Conservation (phyloP, 2,329 filamentous ascomycete species). For the Raffaelea arxii region DNA sequence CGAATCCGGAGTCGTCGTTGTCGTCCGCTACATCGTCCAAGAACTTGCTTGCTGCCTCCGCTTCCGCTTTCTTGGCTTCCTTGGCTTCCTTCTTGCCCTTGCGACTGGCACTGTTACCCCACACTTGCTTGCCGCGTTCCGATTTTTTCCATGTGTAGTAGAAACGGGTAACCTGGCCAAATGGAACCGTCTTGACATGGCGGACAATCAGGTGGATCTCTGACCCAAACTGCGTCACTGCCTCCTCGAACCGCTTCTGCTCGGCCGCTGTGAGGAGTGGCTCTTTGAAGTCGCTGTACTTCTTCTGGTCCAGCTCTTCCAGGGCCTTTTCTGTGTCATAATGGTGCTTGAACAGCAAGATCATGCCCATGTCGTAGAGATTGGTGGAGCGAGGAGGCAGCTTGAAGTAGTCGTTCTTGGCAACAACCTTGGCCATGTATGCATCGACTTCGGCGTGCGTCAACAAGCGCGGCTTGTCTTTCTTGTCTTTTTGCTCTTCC, state of each 20-base stretch:
- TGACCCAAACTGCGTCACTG: conserved; percentile 79
- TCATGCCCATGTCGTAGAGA: conserved; percentile 72
- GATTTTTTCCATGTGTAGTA: conserved; percentile 99
- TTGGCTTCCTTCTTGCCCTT: conserved; percentile 85
- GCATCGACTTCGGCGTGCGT: conserved; percentile 55
- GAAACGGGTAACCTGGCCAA: conserved; percentile 76
- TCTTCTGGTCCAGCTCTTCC: conserved; percentile 55
- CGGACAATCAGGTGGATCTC: conserved; percentile 76
- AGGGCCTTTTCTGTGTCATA: conserved; percentile 66
- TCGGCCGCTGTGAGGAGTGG: conserved; percentile 71
- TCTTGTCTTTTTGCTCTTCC: not conserved
- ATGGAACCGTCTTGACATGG: conserved; percentile 73
- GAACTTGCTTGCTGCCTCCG: conserved; percentile 57
- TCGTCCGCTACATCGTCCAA: conserved; percentile 90
- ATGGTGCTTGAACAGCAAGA: conserved; percentile 59
- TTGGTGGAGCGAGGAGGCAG: conserved; percentile 73
- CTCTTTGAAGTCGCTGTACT: conserved; percentile 70
- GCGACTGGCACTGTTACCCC: conserved; percentile 78
- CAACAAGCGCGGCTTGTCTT: conserved; percentile 15
- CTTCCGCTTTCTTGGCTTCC: conserved; percentile 65
- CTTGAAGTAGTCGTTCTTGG: conserved; percentile 55
- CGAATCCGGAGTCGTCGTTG: conserved; percentile 90
- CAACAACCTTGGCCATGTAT: conserved; percentile 64
- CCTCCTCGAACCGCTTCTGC: conserved; percentile 85
- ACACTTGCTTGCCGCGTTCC: conserved; percentile 71